phyloP scores from a whole-genome alignment of 202 grass and related monocot genomes.

The Zizania palustris region DNA sequence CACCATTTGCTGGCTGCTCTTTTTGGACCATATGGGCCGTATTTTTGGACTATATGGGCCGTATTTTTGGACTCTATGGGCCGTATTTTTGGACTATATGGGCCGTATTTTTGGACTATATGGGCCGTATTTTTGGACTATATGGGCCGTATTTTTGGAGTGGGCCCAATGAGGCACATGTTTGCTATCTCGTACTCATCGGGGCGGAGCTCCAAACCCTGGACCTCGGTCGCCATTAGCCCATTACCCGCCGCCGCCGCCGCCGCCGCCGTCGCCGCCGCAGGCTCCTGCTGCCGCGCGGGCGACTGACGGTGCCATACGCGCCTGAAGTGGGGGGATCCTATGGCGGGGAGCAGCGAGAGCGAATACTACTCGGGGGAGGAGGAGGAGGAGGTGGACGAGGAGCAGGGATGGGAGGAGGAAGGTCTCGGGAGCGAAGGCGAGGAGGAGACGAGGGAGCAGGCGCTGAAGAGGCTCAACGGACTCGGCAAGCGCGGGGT shows the following conservation, averaged over 20 bases:
- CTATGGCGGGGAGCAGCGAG: constrained; percentile 40
- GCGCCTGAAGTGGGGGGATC: no score
- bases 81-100: no score
- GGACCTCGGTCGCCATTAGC: background rate
- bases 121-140: no score
- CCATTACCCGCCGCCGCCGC: background rate
- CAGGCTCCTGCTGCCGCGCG: background rate
- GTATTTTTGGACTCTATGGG: no score
- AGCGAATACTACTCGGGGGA: constrained; percentile 29
- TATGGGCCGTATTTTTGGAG: no score
- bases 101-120: no score
- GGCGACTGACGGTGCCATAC: no score
- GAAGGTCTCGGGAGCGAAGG: constrained; percentile 25
- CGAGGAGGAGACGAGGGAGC: constrained; percentile 48
- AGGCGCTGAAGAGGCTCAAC: constrained; percentile 27
- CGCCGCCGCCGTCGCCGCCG: background rate
- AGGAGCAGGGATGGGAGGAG: constrained; percentile 3
- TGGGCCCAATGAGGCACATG: no score
- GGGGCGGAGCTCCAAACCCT: background rate
- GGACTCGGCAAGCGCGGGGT: constrained; percentile 64
- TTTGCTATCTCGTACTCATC: no score
- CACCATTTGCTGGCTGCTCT: no score
- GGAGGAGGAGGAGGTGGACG: constrained; percentile 20
- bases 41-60: no score
- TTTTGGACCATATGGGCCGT: no score